phyloP scores from a whole-genome alignment of 805 yeast genomes.

The Myxozyma monticola region DNA sequence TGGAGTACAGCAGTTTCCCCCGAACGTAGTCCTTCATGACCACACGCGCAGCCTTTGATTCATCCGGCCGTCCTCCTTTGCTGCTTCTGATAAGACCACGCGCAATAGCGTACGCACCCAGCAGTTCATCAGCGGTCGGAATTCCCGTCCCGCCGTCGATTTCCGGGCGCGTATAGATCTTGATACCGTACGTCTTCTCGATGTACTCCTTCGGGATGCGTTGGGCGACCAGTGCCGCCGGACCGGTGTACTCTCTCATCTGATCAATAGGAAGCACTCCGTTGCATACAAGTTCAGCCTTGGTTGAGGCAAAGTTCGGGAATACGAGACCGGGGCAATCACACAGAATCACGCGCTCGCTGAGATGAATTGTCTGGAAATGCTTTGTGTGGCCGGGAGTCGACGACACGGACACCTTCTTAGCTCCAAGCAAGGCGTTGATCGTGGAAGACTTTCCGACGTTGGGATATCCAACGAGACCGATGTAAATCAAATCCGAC shows the following conservation, averaged over 20 bases:
- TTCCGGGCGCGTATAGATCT: conserved; percentile 67
- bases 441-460: conserved; percentile 97
- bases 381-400: conserved; percentile 99
- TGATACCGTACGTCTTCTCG: conserved; percentile 93
- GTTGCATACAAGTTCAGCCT: conserved; percentile 94
- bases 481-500: conserved; percentile 51
- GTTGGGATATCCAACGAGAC: conserved; percentile 97
- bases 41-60: conserved; percentile 89
- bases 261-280: conserved; percentile 99
- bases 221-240: conserved; percentile 78
- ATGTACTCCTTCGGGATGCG: conserved; percentile 84
- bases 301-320: conserved; percentile 95
- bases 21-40: conserved; percentile 91
- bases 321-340: conserved; percentile 99
- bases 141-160: conserved; percentile 87
- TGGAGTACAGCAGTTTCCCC: conserved; percentile 80
- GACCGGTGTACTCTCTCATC: conserved; percentile 87
- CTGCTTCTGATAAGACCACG: conserved; percentile 93
- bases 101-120: conserved; percentile 91
- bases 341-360: conserved; percentile 81
- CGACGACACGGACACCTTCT: conserved; percentile 95
- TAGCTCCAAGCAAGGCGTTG: conserved; percentile 93
- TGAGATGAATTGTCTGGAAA: conserved; percentile 89
- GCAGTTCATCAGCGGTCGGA: conserved; percentile 85
- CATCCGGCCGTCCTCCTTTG: conserved; percentile 96